Conservation (phyloP, 2,329 filamentous ascomycete genomes). For the Aspergillus sp. region DNA sequence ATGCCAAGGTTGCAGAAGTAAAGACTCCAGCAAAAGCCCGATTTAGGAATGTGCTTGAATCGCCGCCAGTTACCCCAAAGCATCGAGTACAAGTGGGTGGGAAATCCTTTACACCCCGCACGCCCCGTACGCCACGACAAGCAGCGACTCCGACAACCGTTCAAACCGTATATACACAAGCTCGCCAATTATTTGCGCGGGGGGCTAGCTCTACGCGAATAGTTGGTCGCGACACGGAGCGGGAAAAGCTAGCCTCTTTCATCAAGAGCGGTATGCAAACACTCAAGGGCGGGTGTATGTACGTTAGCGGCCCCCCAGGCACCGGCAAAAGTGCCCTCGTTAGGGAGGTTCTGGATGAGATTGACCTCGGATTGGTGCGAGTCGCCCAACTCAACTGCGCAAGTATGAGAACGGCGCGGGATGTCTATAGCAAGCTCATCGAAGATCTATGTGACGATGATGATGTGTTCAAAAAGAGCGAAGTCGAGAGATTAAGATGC, state of each 20-base stretch:
- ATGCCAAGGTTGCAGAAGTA: constrained; percentile 44
- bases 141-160: constrained; percentile 66
- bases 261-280: constrained; percentile 66
- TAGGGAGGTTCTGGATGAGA: constrained; percentile 71
- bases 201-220: constrained; percentile 75
- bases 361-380: constrained; percentile 61
- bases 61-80: constrained; percentile 75
- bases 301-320: constrained; percentile 92
- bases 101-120: constrained; percentile 68
- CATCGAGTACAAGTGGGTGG: constrained; percentile 80
- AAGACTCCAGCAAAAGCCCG: constrained; percentile 60
- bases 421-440: constrained; percentile 80
- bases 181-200: constrained; percentile 83
- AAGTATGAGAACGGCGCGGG: constrained; percentile 86
- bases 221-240: constrained; percentile 75
- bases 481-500: constrained; percentile 68
- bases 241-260: constrained; percentile 69
- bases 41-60: constrained; percentile 74
- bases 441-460: constrained; percentile 68
- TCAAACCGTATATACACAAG: constrained; percentile 82
- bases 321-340: constrained; percentile 97
- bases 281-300: constrained; percentile 77
- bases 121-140: constrained; percentile 77
- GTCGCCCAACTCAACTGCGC: constrained; percentile 93
- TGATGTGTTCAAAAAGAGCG: constrained; percentile 67